phyloP scores from a whole-genome alignment of 2,329 filamentous ascomycete genomes.

The Diplodia mutila region DNA sequence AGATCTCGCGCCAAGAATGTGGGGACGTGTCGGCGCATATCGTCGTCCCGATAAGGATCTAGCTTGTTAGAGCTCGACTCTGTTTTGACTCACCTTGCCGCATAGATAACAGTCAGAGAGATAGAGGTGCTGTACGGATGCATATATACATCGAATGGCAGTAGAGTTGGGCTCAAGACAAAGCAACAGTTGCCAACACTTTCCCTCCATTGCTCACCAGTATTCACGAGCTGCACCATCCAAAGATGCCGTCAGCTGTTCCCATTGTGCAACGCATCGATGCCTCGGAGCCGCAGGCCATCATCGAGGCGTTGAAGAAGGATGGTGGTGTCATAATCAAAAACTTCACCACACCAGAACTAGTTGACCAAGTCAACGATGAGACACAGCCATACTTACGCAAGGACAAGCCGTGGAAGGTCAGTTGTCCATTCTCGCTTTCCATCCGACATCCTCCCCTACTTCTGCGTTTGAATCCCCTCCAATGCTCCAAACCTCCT shows the following conservation, averaged over 20 bases:
- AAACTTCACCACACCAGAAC: constrained; percentile 39
- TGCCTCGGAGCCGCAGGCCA: neutral
- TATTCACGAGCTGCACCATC: neutral
- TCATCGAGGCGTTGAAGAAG: constrained; percentile 29
- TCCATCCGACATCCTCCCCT: neutral
- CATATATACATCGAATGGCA: neutral
- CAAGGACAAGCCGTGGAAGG: constrained; percentile 33
- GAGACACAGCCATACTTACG: constrained; percentile 41
- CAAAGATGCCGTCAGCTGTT: constrained; percentile 12
- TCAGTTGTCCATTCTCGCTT: neutral
- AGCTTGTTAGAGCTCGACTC: neutral
- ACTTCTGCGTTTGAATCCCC: neutral
- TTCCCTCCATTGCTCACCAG: neutral
- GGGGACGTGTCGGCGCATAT: neutral
- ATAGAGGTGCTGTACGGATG: neutral
- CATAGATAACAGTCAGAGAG: neutral
- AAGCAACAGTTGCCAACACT: neutral
- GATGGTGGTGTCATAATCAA: constrained; percentile 47
- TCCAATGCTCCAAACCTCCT: neutral
- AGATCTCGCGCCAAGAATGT: neutral
- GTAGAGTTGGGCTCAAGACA: neutral
- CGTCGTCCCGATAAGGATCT: neutral
- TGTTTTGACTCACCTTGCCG: neutral
- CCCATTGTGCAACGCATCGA: constrained; percentile 8
- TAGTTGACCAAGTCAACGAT: constrained; percentile 42